Evolutionary conservation across 208 protist genomes (phyloP).

Genomic region (Wallacemonas sp.): DNA sequence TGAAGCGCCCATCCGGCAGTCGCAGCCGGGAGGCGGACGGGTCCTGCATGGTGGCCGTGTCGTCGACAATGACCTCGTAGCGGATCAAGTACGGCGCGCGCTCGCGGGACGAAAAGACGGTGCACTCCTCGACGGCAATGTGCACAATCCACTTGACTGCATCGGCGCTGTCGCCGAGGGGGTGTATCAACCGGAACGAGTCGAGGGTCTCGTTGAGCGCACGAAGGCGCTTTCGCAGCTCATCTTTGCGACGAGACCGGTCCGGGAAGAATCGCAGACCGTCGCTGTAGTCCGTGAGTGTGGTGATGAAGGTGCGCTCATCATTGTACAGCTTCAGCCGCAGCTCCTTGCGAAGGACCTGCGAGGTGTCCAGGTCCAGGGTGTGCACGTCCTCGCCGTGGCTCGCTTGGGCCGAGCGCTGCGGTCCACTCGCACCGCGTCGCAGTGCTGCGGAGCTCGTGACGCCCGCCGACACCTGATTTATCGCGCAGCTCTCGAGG

Average conservation of each 20-base stretch:
- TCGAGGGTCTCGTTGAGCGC: conserved; percentile 68
- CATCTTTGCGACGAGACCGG: conserved; percentile 67
- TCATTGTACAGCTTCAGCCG: conserved; percentile 87
- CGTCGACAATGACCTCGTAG: conserved; percentile 89
- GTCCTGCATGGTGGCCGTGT: conserved; percentile 79
- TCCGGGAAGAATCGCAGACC: conserved; percentile 64
- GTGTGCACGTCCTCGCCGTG: conserved; percentile 17
- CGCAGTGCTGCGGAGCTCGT: not conserved
- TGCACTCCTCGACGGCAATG: conserved; percentile 88
- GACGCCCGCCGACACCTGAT: conserved; percentile 35
- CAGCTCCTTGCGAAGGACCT: conserved; percentile 74
- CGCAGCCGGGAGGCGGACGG: conserved; percentile 67
- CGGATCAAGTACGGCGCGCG: conserved; percentile 82
- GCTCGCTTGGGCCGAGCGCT: not conserved
- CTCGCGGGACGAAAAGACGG: conserved; percentile 88
- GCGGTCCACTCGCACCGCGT: not conserved
- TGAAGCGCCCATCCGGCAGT: conserved; percentile 62
- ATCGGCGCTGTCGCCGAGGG: conserved; percentile 59
- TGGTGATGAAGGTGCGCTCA: conserved; percentile 70
- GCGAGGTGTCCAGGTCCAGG: conserved; percentile 30
- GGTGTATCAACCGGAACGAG: conserved; percentile 68
- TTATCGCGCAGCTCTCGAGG: conserved; percentile 90
- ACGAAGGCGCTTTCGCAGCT: conserved; percentile 59
- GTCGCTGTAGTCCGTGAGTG: conserved; percentile 76
- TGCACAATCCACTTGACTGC: conserved; percentile 83